Conservation (phyloP, 148 eudicot species). For the Camellia lanceoleosa region DNA sequence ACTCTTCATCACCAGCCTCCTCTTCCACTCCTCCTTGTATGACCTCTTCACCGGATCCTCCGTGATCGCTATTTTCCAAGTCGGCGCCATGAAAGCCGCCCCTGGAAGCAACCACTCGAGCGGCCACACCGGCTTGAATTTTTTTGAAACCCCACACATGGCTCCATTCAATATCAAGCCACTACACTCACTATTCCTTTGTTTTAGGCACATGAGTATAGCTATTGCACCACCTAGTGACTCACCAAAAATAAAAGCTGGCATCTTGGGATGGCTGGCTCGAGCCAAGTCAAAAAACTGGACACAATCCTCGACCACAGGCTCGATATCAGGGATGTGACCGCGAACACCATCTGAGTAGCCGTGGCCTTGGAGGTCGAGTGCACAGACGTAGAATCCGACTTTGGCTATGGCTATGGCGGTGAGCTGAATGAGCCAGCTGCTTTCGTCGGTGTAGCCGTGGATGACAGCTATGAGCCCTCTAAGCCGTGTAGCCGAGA, state of each 20-base stretch:
- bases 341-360: slow-evolving; percentile 37
- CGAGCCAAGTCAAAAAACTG: slow-evolving; percentile 31
- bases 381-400: slow-evolving; percentile 36
- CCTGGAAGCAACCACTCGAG: slow-evolving; percentile 39
- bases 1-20: slow-evolving; percentile 28
- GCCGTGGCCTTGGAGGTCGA: slow-evolving; percentile 54
- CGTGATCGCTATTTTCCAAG: slow-evolving; percentile 31
- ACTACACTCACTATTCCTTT: slow-evolving; percentile 23
- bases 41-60: slow-evolving; percentile 27
- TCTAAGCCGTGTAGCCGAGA: background rate
- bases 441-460: slow-evolving; percentile 44
- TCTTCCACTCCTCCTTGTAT: slow-evolving; percentile 46
- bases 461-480: slow-evolving; percentile 43
- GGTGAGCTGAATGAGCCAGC: slow-evolving; percentile 45
- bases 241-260: slow-evolving; percentile 44
- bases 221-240: slow-evolving; percentile 46
- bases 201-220: slow-evolving; percentile 28
- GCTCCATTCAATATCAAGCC: slow-evolving; percentile 40
- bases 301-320: slow-evolving; percentile 30
- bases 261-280: slow-evolving; percentile 20
- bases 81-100: slow-evolving; percentile 38
- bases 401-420: slow-evolving; percentile 41
- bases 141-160: slow-evolving; percentile 44
- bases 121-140: slow-evolving; percentile 47
- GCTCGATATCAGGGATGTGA: slow-evolving; percentile 27